A percentile compares a stretch with the other conserved stretches of the same genome.
phyloP scores from a whole-genome alignment of 345 rosid genomes.

The Eucalyptus cladocalyx region DNA sequence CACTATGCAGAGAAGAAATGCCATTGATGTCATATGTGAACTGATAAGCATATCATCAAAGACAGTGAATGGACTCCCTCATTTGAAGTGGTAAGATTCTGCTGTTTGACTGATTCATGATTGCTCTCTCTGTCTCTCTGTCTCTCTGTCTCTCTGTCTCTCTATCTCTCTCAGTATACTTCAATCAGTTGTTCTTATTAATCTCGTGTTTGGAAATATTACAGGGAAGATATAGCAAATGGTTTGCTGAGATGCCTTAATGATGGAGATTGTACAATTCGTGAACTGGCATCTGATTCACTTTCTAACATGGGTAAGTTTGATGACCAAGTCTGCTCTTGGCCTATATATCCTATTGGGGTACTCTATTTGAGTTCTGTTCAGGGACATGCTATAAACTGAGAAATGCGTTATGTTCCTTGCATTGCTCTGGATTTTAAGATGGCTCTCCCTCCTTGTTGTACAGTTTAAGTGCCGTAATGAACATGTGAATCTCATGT shows the following conservation, averaged over 20 bases:
- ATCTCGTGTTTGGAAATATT: background rate
- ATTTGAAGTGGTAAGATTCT: slow-evolving; percentile 41
- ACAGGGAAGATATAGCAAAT: slow-evolving; percentile 62
- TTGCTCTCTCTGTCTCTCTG: background rate
- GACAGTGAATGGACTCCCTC: slow-evolving; percentile 22
- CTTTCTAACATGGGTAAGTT: slow-evolving; percentile 49
- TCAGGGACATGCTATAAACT: background rate
- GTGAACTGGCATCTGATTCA: slow-evolving; percentile 36
- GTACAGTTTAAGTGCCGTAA: background rate
- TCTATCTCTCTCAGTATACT: background rate
- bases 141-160: background rate
- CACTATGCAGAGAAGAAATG: slow-evolving; percentile 51
- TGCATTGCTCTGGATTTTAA: background rate
- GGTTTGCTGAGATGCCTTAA: slow-evolving; percentile 48
- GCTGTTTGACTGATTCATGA: background rate
- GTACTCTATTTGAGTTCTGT: background rate
- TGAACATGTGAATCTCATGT: background rate
- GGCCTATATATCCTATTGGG: background rate
- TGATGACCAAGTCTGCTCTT: background rate
- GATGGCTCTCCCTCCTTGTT: background rate
- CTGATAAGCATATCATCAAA: slow-evolving; percentile 28
- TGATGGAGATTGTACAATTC: slow-evolving; percentile 44
- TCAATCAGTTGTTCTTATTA: background rate
- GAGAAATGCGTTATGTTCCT: background rate
- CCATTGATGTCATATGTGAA: slow-evolving; percentile 71